phyloP scores from a whole-genome alignment of 116 monocot genomes.

The Zostera marina region DNA sequence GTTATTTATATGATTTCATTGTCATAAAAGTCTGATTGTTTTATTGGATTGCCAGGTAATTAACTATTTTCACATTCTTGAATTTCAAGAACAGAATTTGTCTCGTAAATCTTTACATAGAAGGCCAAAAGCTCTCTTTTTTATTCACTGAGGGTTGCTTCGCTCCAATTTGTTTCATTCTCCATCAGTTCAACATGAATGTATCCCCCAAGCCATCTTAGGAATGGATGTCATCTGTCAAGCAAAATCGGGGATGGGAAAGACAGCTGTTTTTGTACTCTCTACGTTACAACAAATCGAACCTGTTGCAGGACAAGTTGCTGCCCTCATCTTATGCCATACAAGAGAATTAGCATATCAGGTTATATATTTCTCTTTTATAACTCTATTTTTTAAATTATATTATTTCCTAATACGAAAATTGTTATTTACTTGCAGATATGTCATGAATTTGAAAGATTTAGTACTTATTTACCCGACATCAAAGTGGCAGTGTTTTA shows the following conservation, averaged over 20 bases:
- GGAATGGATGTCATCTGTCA: slow-evolving; percentile 99
- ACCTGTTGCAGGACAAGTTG: slow-evolving; percentile 87
- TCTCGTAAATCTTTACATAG: slow-evolving; percentile 67
- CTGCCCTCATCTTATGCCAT: slow-evolving; percentile 89
- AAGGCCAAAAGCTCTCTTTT: slow-evolving; percentile 50
- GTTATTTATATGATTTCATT: not conserved
- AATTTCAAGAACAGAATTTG: slow-evolving; percentile 48
- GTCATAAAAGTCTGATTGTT: not conserved
- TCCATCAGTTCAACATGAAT: slow-evolving; percentile 99
- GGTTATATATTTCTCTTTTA: slow-evolving; percentile 16
- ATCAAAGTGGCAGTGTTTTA: slow-evolving; percentile 93
- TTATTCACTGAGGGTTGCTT: slow-evolving; percentile 66
- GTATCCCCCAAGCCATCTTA: slow-evolving; percentile 98
- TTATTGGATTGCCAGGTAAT: slow-evolving; percentile 49
- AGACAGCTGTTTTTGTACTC: slow-evolving; percentile 92
- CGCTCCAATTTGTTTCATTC: slow-evolving; percentile 94
- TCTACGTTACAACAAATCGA: slow-evolving; percentile 95
- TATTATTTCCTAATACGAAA: not conserved
- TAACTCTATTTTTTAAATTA: not conserved
- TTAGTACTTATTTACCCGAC: slow-evolving; percentile 84
- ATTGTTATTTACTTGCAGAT: slow-evolving; percentile 33
- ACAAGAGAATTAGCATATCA: slow-evolving; percentile 95
- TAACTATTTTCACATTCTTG: slow-evolving; percentile 35
- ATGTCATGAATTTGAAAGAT: slow-evolving; percentile 96
- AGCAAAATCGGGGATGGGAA: slow-evolving; percentile 99